Evolutionary conservation across 768 basidiomycete genomes (phyloP).

Genomic region (Calocybe indica): DNA sequence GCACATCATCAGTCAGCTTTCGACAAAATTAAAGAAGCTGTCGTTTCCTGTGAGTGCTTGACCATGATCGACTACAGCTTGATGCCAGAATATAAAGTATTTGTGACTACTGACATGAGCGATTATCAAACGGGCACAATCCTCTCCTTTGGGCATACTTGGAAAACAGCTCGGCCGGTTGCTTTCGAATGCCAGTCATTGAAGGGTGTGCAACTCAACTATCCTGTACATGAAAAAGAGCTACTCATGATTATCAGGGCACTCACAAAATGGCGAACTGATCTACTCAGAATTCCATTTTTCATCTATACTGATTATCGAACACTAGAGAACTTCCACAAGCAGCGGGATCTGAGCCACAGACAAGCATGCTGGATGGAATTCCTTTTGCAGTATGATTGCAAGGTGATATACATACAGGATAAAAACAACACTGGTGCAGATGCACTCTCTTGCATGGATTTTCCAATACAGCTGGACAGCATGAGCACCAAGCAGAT

Average conservation of each 20-base stretch:
- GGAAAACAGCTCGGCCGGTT: constrained; percentile 5
- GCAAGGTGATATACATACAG: constrained; percentile 25
- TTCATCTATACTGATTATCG: constrained; percentile 31
- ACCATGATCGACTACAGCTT: too few species aligned
- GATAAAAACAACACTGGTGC: constrained; percentile 31
- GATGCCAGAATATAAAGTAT: too few species aligned
- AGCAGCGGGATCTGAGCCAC: constrained; percentile 21
- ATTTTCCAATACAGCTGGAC: too few species aligned
- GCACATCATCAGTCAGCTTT: constrained; percentile 17
- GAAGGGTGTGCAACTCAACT: too few species aligned
- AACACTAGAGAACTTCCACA: constrained; percentile 23
- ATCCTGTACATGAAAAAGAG: too few species aligned
- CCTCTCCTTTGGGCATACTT: constrained; percentile 3
- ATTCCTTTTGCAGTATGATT: too few species aligned
- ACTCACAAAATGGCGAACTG: constrained; percentile 18
- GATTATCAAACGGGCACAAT: constrained; percentile 1
- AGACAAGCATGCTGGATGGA: constrained; percentile 27
- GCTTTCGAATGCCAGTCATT: constrained; percentile 4
- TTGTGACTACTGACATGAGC: too few species aligned
- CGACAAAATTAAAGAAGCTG: constrained; percentile 21
- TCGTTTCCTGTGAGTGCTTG: too few species aligned
- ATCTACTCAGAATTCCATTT: constrained; percentile 15
- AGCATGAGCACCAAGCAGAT: too few species aligned
- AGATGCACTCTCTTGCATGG: constrained; percentile 31
- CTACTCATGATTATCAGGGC: constrained; percentile 28